Base-by-base conservation (phyloP, 2,329 filamentous ascomycete genomes). In the Mariannaea sp. region DNA sequence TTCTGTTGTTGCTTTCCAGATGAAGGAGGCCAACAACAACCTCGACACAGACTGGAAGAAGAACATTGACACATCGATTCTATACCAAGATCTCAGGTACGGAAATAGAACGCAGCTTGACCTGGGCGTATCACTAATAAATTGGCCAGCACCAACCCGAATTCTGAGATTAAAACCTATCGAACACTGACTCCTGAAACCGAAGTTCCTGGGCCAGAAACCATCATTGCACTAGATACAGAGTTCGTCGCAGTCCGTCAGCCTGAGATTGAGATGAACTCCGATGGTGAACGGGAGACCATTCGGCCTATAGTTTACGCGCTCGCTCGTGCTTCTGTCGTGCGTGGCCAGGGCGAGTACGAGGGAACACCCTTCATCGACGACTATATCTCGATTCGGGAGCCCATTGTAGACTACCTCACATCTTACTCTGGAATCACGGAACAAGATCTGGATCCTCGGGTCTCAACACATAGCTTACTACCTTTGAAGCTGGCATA, bases 211-310 rank as follows among this genome's bases (percentile, higher is more conserved):
- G 80, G 81, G 0, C 80, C 87, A 0, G 83, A 87, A 12, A 91
- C 85, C 2, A 87, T 94, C 9, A 84, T 97, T 38, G 94, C 92
- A 1, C 84, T 99, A 5, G 94, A 99, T 68, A 96, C 95, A 0
- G 94, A 99, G 71, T 99, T 99, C 63, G 95, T 99, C 7, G 87
- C 92, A 17, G 83, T 97, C 2, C 89, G 95, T 60, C 89, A 94
- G 61, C 91, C 94, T 40, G 93, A 97, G 69, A 96, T 97, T 47
- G 91, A 97, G 67, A 91, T 99, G 76, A 96, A 95, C 70, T 92
- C 93, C 3, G 92, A 97, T 60, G 94, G 94, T 17, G 90, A 91
- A 33, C 50, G 92, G 43, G 92, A 95, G 67, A 96, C 92, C 12
- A 94, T 97, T 33, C 84, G 93, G 1, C 94, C 94, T 0, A 92